phyloP scores from a whole-genome alignment of 1,284 basidiomycete genomes.

The Leccinum olivaceoglutinosum region DNA sequence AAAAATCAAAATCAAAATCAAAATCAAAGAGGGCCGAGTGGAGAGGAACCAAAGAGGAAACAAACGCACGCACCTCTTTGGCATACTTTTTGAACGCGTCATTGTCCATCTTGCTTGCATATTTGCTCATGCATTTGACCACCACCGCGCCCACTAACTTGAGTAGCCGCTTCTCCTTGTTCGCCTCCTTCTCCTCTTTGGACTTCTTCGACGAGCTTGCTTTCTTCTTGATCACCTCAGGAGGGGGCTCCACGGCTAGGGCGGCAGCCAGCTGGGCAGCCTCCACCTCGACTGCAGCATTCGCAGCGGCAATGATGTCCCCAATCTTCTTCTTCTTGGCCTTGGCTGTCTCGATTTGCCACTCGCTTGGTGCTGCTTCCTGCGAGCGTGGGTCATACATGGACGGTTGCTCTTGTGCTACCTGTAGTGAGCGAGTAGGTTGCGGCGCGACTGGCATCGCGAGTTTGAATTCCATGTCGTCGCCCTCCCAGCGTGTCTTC shows the following conservation, averaged over 20 bases:
- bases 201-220: conserved; percentile 37
- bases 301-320: conserved; percentile 45
- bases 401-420: background rate
- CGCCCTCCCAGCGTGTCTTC: conserved; percentile 27
- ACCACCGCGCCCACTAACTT: conserved; percentile 88
- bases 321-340: conserved; percentile 27
- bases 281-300: conserved; percentile 40
- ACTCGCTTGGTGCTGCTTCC: background rate
- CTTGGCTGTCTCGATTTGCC: background rate
- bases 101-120: conserved; percentile 74
- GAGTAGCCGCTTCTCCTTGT: conserved; percentile 78
- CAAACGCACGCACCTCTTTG: conserved; percentile 69
- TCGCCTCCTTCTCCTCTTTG: conserved; percentile 55
- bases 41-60: conserved; percentile 1
- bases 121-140: conserved; percentile 88
- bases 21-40: background rate
- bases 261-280: conserved; percentile 31
- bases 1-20: background rate
- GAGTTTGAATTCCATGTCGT: conserved; percentile 19
- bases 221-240: conserved; percentile 29
- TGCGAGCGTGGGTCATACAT: background rate
- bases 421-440: too few species aligned
- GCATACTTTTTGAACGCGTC: conserved; percentile 94
- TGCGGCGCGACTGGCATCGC: background rate
- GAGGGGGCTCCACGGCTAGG: conserved; percentile 3